Base-by-base conservation (phyloP, 2,329 filamentous ascomycete species). In the Fusarium sp. region DNA sequence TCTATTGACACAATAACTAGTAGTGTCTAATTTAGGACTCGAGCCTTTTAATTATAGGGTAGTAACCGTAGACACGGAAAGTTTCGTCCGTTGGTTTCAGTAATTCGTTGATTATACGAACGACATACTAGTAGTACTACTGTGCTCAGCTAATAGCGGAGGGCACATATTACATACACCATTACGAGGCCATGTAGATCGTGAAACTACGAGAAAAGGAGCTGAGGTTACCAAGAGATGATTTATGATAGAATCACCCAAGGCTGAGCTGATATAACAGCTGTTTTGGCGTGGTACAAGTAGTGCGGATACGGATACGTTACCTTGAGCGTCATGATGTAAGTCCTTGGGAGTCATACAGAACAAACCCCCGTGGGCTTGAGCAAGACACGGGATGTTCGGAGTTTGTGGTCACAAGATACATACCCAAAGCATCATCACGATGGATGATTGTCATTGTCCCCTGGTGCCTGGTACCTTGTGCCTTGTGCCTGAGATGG, bases 221-320 rank as follows among this genome's bases (percentile, higher is more conserved):
- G 34, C 34, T 58, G 18, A 37, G 34, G n/a, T 55, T 34, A 43
- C 25, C 19, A 23, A 37, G 25, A 48, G 34, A 39, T 62, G 55
- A 66, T 46, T 56, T 66, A 14, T 42, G 46, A 62, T 58, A 42
- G 25, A 54, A 30, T 43, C 55, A 14, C 30, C 28, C 37, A 34
- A 43, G 23, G 28, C 54, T 61, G 61, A 41, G 45, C 44, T 42
- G 45, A 65, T 51, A 51, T 49, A 66, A 42, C 39, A 66, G 31
- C 46, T 26, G 49, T 52, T 34, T 50, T 52, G 49, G n/a, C 26
- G 49, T 42, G 37, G 49, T 41, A 52, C 34, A 39, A 26, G 43
- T 28, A n/a, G 30, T 23, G 28, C 62, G 58, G 67, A 64, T 70
- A 67, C 67, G 57, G 56, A 70, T 70, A 70, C 58, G 67, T 65